Evolutionary conservation across 2,329 filamentous ascomycete species (phyloP).

Genomic region (Calonectria leucothoes): DNA sequence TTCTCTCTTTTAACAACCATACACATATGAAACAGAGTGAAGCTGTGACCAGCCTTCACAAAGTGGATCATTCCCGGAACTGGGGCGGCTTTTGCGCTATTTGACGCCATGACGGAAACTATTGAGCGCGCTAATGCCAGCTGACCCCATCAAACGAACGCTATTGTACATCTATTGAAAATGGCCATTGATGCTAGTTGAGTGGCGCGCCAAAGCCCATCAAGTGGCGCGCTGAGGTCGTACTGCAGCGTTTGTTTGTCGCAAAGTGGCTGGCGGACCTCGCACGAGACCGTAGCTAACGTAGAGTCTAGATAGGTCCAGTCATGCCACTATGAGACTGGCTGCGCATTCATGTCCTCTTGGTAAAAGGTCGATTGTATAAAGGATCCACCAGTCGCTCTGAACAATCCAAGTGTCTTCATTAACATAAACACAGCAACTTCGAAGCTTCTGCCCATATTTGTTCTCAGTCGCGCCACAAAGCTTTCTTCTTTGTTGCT

Average conservation of each 20-base stretch:
- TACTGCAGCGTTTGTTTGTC: not conserved
- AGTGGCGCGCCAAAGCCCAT: not conserved
- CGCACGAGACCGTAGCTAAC: not conserved
- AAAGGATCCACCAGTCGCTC: not conserved
- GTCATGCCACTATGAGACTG: not conserved
- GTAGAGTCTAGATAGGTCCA: not conserved
- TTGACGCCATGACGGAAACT: not conserved
- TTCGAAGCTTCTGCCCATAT: not conserved
- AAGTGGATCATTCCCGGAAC: not conserved
- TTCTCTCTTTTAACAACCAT: too few relatives aligned
- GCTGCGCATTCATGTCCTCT: not conserved
- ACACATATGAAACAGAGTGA: not conserved
- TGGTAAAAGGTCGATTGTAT: not conserved
- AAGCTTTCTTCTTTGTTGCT: not conserved
- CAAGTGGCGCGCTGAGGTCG: not conserved
- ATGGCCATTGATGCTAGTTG: not conserved
- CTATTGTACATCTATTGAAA: not conserved
- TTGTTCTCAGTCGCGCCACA: not conserved
- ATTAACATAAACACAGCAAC: not conserved
- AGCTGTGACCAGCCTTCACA: not conserved
- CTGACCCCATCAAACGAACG: not conserved
- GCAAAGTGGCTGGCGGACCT: not conserved
- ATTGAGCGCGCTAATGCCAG: not conserved
- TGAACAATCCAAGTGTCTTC: not conserved
- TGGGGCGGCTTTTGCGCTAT: not conserved